phyloP scores from a whole-genome alignment of 208 protist genomes.

The Crithidia bombi region DNA sequence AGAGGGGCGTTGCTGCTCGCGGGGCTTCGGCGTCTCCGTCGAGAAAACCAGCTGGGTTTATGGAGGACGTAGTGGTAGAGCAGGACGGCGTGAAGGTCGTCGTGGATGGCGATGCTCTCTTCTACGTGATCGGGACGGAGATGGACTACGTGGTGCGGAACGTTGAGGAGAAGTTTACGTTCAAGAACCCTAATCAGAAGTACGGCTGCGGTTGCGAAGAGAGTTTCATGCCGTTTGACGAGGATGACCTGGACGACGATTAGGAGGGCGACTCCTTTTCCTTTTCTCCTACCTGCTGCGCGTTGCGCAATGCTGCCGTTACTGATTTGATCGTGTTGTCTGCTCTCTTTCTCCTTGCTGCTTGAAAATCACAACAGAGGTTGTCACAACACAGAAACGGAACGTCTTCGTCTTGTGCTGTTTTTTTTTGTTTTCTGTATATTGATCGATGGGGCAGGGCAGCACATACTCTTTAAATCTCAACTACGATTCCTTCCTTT shows the following conservation, averaged over 20 bases:
- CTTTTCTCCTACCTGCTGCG: background rate
- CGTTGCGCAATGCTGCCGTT: no score
- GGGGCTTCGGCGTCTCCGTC: background rate
- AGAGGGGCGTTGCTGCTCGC: background rate
- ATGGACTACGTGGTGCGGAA: conserved; percentile 97
- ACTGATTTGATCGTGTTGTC: no score
- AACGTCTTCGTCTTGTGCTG: background rate
- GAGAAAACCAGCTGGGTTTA: background rate
- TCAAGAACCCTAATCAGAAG: conserved; percentile 97
- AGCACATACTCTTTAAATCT: no score
- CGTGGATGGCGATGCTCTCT: conserved; percentile 93
- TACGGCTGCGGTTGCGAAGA: conserved; percentile 97
- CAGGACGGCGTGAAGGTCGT: conserved; percentile 94
- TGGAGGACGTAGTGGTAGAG: conserved; percentile 81
- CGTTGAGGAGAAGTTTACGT: conserved; percentile 96
- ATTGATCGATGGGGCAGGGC: no score
- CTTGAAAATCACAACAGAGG: no score
- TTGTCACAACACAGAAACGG: background rate
- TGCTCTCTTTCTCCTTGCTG: no score
- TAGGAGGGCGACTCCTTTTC: background rate
- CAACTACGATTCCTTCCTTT: background rate
- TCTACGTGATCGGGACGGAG: conserved; percentile 97
- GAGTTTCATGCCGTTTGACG: conserved; percentile 94
- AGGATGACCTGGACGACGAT: conserved; percentile 67
- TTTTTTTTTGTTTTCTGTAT: no score